These are phyloP conservation scores for Fraxinus sp. DNA, from an alignment of 305 asterid species.

Conservation along the genomic window DNA sequence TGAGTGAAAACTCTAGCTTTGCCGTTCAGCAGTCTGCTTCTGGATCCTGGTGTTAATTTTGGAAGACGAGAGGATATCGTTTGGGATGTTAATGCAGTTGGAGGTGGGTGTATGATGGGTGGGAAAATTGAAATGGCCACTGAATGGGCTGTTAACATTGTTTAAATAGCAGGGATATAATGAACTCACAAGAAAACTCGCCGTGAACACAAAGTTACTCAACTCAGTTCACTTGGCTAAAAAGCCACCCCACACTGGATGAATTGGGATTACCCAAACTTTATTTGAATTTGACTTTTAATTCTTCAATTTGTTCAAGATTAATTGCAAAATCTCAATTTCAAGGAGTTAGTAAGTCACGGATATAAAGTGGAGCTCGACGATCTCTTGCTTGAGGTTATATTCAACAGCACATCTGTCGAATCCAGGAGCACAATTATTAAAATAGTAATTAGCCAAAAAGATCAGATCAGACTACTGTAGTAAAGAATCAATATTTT, in stretches of 20 bases:
- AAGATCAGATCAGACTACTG: neutral
- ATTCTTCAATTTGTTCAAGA: neutral
- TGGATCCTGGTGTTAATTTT: conserved; percentile 28
- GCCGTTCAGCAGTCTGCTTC: conserved; percentile 29
- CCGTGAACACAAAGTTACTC: neutral
- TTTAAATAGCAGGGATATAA: neutral
- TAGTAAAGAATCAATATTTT: neutral
- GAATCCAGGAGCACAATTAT: neutral
- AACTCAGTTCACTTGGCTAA: neutral
- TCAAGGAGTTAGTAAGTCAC: neutral
- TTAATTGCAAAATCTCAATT: neutral
- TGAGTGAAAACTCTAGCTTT: conserved; percentile 33
- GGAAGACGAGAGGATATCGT: conserved; percentile 28
- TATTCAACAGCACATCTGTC: neutral
- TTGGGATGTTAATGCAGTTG: conserved; percentile 13
- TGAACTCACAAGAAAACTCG: neutral
- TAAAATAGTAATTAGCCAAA: neutral
- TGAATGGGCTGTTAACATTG: conserved; percentile 12
- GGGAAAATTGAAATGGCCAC: conserved; percentile 52
- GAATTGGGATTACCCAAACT: neutral
- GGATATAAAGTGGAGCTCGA: neutral
- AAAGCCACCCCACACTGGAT: neutral
- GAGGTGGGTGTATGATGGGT: conserved; percentile 12
- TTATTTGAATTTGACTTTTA: neutral
- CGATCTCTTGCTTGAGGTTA: neutral